Percentiles rank a stretch among this genome's conserved stretches.
phyloP scores from a whole-genome alignment of 1,284 basidiomycete genomes.

The Rhodotorula sp. region DNA sequence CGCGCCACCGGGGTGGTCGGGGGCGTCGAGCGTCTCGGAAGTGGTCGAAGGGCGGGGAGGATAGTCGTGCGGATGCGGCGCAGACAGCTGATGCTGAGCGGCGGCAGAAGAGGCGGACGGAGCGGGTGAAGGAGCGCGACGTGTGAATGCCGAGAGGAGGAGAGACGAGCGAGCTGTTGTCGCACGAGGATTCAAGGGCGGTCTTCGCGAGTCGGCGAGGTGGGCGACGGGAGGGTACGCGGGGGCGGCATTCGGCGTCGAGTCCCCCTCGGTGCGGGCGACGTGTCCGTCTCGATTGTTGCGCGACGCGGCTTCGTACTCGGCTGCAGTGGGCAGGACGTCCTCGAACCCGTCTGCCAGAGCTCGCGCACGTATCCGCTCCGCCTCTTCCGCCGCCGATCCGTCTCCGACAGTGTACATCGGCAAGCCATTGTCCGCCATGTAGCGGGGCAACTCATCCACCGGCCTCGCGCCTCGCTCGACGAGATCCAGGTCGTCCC shows the following conservation, averaged over 20 bases:
- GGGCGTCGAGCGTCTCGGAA: background rate
- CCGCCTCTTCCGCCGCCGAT: constrained; percentile 1
- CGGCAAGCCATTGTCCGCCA: constrained; percentile 22
- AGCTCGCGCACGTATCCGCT: constrained; percentile 2
- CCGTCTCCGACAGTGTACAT: constrained; percentile 11
- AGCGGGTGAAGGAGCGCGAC: background rate
- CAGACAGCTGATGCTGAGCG: background rate
- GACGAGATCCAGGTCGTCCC: constrained; percentile 12
- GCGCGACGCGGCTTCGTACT: constrained; percentile 28
- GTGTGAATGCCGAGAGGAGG: background rate
- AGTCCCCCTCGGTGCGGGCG: too few relatives aligned
- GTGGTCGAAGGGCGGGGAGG: background rate
- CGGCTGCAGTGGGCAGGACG: constrained; percentile 16
- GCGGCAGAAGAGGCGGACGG: background rate
- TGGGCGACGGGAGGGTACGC: constrained; percentile 5
- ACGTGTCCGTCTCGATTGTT: background rate
- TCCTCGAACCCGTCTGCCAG: background rate
- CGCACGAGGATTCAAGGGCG: background rate
- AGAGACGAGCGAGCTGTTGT: constrained; percentile 2
- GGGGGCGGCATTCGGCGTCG: background rate
- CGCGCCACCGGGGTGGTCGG: background rate
- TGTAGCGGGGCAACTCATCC: constrained; percentile 26
- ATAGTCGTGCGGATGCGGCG: background rate
- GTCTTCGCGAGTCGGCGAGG: constrained; percentile 1
- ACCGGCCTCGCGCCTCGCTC: background rate